Evolutionary conservation across 331 rosid species (phyloP), one percentile per base, ranked within the genome.

Genomic region (Acacia pycnantha): DNA sequence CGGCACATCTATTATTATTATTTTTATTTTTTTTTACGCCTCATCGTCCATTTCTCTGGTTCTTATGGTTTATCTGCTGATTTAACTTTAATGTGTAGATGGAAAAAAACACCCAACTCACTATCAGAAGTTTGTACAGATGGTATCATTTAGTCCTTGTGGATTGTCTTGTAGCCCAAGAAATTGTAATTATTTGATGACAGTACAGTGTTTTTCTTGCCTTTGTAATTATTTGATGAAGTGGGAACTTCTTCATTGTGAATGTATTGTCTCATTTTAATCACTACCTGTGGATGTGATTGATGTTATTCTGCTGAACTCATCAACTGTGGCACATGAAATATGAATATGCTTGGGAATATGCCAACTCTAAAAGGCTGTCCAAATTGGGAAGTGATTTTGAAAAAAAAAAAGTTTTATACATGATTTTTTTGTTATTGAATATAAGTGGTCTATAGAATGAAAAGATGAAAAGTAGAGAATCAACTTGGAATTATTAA

Each of bases 61-160:
- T 72, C 82, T 83, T 61, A 14, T 74, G 81, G 82, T 79, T 90
- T 85, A 67, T 78, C 58, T 84, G 90, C 87, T 80, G 79, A 86
- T 82, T 70, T 83, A 54, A 48, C 79, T 70, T 67, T 59, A 2
- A 24, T 69, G 88, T 84, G 48, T 61, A 77, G 79, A 84, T 82
- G 84, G 82, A 41, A 64, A 5, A 53, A 43, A 1, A 18, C 44
- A n/a, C 37, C 22, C 50, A n/a, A 37, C 62, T 19, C 61, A 75
- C 15, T 3, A 27, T 75, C 33, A 61, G 19, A 62, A 64, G 24
- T 50, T 35, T 81, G 84, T 65, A 81, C 47, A 65, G 69, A 74
- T 74, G 80, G 43, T 64, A 29, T 14, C 50, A 31, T 48, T n/a
- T 35, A 33, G 43, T 51, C 43, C 18, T 10, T 78, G 68, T 65